Evolutionary conservation across 331 rosid genomes (phyloP).

Genomic region (Acacia concinna): DNA sequence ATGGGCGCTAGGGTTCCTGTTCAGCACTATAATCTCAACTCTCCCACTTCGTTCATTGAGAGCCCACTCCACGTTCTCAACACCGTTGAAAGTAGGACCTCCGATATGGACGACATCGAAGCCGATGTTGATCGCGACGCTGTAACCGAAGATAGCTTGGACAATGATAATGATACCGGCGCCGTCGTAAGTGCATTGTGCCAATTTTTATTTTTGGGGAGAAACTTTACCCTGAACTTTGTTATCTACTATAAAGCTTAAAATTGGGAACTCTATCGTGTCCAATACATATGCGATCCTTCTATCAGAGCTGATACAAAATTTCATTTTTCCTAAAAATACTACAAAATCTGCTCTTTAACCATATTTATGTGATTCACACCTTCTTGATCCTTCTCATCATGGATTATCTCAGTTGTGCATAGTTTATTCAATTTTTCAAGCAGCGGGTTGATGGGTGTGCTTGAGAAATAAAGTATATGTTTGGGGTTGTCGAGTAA

Average conservation of each 20-base stretch:
- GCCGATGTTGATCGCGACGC: slow-evolving; percentile 53
- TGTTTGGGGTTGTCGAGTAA: background rate
- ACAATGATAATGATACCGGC: slow-evolving; percentile 48
- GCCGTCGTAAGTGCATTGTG: slow-evolving; percentile 53
- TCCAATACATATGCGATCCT: background rate
- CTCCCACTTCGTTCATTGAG: slow-evolving; percentile 77
- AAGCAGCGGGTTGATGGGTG: background rate
- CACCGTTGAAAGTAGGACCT: slow-evolving; percentile 59
- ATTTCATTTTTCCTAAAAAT: background rate
- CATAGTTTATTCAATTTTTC: background rate
- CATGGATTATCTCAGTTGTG: background rate
- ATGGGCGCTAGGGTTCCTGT: slow-evolving; percentile 92
- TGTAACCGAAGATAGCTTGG: slow-evolving; percentile 52
- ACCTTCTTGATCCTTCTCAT: background rate
- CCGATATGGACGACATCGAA: slow-evolving; percentile 50
- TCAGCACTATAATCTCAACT: slow-evolving; percentile 83
- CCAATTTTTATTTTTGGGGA: too few relatives aligned
- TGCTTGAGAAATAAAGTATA: background rate
- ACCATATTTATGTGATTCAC: background rate
- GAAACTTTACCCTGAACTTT: background rate
- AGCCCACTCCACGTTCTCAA: slow-evolving; percentile 83
- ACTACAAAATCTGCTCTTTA: background rate
- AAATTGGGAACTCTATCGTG: background rate
- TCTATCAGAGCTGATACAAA: background rate
- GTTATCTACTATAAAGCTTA: background rate